Percentiles rank a stretch among this genome's conserved stretches.
Evolutionary conservation across 1,284 basidiomycete species (phyloP).

Genomic region (Leucocoprinus gongylophorus): DNA sequence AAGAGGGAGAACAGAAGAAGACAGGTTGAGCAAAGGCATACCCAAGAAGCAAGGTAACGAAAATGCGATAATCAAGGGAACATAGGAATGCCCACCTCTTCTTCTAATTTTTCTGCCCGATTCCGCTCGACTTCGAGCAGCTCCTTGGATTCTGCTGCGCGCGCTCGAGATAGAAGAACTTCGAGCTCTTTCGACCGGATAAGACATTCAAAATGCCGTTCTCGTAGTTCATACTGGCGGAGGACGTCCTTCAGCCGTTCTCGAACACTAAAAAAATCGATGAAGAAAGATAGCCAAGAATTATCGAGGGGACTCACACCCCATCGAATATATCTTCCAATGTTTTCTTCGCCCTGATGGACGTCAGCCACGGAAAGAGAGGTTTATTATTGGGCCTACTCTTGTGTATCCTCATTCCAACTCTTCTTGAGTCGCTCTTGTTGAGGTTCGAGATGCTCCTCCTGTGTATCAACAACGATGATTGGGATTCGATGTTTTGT

Average conservation of each 20-base stretch:
- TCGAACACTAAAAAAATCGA: conserved; percentile 45
- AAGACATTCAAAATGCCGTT: conserved; percentile 82
- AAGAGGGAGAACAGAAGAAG: conserved; percentile 12
- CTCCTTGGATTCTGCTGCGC: conserved; percentile 77
- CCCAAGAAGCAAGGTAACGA: conserved; percentile 12
- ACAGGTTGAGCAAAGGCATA: conserved; percentile 9
- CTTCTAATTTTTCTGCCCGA: conserved; percentile 60
- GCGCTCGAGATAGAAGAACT: conserved; percentile 71
- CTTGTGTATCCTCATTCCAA: conserved; percentile 65
- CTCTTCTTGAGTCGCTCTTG: conserved; percentile 67
- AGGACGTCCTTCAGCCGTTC: conserved; percentile 78
- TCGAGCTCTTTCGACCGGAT: conserved; percentile 84
- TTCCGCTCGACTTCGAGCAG: conserved; percentile 64
- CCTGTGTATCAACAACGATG: conserved; percentile 32
- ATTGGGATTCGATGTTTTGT: conserved; percentile 9
- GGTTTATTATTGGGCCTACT: conserved; percentile 41
- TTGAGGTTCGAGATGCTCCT: conserved; percentile 52
- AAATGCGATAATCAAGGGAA: conserved; percentile 14
- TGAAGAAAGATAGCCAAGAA: neutral
- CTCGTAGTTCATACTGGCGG: conserved; percentile 76
- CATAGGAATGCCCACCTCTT: conserved; percentile 46
- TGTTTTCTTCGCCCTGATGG: conserved; percentile 57
- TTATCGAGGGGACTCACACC: conserved; percentile 46
- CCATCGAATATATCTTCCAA: conserved; percentile 75
- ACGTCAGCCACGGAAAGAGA: conserved; percentile 11